Percentiles rank a stretch among this genome's conserved stretches.
Conservation (phyloP, 768 basidiomycete species). For the Mycena floridula region DNA sequence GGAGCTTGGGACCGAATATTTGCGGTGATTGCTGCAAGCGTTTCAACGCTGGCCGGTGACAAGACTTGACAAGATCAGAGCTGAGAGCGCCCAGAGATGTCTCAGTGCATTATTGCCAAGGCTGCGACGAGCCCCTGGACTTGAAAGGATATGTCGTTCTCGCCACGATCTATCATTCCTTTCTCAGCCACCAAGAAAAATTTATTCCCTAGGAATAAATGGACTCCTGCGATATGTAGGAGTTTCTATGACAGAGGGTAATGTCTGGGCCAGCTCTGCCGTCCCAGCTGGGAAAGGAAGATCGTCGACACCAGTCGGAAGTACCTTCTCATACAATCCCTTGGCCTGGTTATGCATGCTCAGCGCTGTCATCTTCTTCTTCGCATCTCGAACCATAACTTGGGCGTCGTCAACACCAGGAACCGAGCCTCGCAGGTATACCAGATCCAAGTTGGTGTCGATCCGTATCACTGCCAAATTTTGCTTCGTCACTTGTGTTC, state of each 20-base stretch:
- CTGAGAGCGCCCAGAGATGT: too few species aligned
- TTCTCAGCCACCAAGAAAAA: too few species aligned
- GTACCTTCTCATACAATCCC: conserved; percentile 67
- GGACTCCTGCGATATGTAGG: conserved; percentile 71
- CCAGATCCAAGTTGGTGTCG: conserved; percentile 78
- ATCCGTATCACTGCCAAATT: conserved; percentile 88
- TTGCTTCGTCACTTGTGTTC: conserved; percentile 72
- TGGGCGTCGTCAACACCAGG: conserved; percentile 88
- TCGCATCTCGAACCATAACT: conserved; percentile 81
- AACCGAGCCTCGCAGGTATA: conserved; percentile 88
- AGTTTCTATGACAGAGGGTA: conserved; percentile 64
- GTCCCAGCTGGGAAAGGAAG: conserved; percentile 94
- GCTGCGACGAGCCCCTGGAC: too few species aligned
- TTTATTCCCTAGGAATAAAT: conserved; percentile 68
- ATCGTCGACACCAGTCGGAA: conserved; percentile 77
- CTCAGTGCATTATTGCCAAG: too few species aligned
- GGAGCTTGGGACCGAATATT: too few species aligned
- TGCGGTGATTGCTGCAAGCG: too few species aligned
- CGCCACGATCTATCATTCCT: too few species aligned
- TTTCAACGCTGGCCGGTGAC: too few species aligned
- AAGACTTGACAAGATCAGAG: too few species aligned
- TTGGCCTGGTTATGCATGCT: conserved; percentile 62
- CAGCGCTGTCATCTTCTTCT: conserved; percentile 71
- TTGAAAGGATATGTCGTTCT: too few species aligned
- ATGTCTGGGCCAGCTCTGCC: conserved; percentile 57